These are phyloP conservation scores for Meyerozyma carpophila DNA, from an alignment of 1,139 yeast species.

Conservation along the genomic window DNA sequence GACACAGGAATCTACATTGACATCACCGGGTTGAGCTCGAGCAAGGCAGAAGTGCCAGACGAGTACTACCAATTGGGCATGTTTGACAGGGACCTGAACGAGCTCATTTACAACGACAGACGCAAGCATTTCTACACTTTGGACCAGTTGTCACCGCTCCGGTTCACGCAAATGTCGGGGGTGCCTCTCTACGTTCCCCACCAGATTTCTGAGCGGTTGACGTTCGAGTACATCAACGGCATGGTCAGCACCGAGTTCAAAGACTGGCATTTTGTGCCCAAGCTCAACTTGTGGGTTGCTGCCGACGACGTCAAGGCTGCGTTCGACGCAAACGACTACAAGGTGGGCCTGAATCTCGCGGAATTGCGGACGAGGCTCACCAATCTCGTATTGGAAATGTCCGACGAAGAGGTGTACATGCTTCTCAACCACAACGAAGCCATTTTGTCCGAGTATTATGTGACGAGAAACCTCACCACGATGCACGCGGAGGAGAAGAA, in stretches of 20 bases:
- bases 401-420: conserved; percentile 13
- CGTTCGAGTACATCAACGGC: conserved; percentile 23
- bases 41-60: conserved; percentile 8
- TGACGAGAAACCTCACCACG: conserved; percentile 10
- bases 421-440: conserved; percentile 12
- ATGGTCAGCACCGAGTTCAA: neutral
- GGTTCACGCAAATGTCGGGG: conserved; percentile 20
- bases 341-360: conserved; percentile 6
- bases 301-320: conserved; percentile 12
- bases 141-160: conserved; percentile 18
- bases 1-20: conserved; percentile 18
- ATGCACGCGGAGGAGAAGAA: conserved; percentile 14
- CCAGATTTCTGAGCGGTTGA: conserved; percentile 18
- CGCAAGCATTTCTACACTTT: conserved; percentile 18
- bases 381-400: conserved; percentile 11
- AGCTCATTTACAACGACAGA: conserved; percentile 16
- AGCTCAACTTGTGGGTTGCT: conserved; percentile 25
- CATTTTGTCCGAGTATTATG: conserved; percentile 14
- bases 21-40: conserved; percentile 13
- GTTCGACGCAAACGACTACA: conserved; percentile 18
- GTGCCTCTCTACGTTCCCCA: conserved; percentile 25
- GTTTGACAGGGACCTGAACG: conserved; percentile 8
- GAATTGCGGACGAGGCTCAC: conserved; percentile 7
- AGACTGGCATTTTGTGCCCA: conserved; percentile 25
- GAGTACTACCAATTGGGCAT: conserved; percentile 8